Base-by-base conservation (phyloP, 1,284 basidiomycete genomes). In the Somion occarium region DNA sequence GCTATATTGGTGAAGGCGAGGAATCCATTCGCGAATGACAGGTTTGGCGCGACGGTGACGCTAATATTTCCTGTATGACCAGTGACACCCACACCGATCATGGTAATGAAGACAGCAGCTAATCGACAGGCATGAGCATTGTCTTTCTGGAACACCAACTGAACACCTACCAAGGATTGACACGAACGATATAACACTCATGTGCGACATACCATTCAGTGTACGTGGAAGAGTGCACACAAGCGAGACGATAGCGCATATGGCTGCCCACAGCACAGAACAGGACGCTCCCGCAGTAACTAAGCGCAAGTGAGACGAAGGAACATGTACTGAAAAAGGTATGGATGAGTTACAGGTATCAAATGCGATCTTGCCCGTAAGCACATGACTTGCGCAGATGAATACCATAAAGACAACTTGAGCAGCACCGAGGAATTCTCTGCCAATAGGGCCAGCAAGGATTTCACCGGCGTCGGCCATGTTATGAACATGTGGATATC, bases 1-100 rank as follows among this genome's bases (percentile, higher is more conserved):
- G 76, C 76, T 38, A 78, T 76, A 56, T 78, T 75, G 2, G 78
- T 80, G 23, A 82, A 73, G 2, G 79, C 73, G 39, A 80, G 57
- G 60, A 80, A 80, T 7, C 73, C 78, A 22, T 73, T 66, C 48
- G 69, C 72, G 55, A 82, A 80, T 43, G 57, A 69, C 19, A 71
- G 72, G 5, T 73, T 56, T 1, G 73, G 62, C 3, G 69, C 69
- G 1, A 66, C 69, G 18, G 63, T 64, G 13, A 80, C 54, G n/a
- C n/a, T n/a, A n/a, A n/a, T n/a, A 11, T 65, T 57, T 20, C 76
- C 70, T 65, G 46, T 72, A 69, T 52, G 69, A 59, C 53, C 79
- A 65, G 56, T 73, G 69, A 68, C 54, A 9, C 77, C 76, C 24
- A 79, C 78, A 11, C 77, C 79, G 51, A 76, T 69, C 74, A 79